Base-by-base conservation (phyloP, 1,284 basidiomycete species). In the Neotropicomus parvogracilis region DNA sequence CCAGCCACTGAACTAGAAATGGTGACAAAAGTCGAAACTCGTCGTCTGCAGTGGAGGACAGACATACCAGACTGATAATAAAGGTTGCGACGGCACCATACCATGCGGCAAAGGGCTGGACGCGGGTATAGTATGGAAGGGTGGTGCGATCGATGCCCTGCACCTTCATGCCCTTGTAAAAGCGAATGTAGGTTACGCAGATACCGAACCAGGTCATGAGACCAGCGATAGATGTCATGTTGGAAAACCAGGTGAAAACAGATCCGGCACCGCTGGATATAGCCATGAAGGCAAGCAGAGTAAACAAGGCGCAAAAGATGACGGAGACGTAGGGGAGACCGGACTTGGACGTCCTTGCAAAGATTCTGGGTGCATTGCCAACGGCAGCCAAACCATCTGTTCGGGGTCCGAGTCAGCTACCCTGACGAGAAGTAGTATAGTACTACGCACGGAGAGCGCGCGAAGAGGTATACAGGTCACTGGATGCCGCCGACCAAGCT, bases 191-290 rank as follows among this genome's bases (percentile, higher is more conserved):
- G 7, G 85, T 88, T 44, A 91, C 56, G 32, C 74, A 75, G 60
- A 95, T 95, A 53, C 83, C 88, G 60, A 88, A 84, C 92, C 92
- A 95, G 11, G 87, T 88, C 70, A 90, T 75, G 47, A 82, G 68
- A n/a, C 79, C 79, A 21, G 79, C 75, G 29, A 81, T 61, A 29
- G 79, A 59, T 19, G 80, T 86, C 83, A 91, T 83, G 70, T 85
- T 88, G 38, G 81, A 65, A 57, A 93, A 83, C 82, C 88, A 93
- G 24, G 69, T 67, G 65, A 95, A 91, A 34, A 91, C 87, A 36
- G 66, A 73, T 36, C 85, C 83, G 6, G 85, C 77, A 41, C 78
- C 79, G 33, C 63, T 68, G 32, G 72, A 76, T 45, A 87, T 72
- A 34, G 79, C 82, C 79, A 89, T 85, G 68, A 78, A 95, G 2